These are phyloP conservation scores for Tetracentron sinense DNA, from an alignment of 164 flowering plant genomes.

Conservation along the genomic window DNA sequence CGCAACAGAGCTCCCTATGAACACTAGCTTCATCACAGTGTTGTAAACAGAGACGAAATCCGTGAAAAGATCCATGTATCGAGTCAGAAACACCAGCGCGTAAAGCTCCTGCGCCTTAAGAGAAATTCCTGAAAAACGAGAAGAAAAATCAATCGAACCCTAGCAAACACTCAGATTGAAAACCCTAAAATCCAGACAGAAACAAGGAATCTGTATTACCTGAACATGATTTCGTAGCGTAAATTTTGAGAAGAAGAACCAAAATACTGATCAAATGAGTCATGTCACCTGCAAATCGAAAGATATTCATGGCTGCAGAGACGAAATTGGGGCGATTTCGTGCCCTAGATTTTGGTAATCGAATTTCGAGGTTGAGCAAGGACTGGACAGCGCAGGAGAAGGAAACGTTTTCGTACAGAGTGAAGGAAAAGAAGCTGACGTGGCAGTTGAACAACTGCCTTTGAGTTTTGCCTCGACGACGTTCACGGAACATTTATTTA, in stretches of 20 bases:
- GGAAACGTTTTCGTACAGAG: too few relatives aligned
- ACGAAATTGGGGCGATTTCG: background rate
- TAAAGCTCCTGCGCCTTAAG: constrained; percentile 91
- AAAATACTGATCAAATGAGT: constrained; percentile 73
- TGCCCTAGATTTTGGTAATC: constrained; percentile 13
- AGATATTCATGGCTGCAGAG: constrained; percentile 60
- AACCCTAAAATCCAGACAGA: constrained; percentile 8
- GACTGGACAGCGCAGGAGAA: too few relatives aligned
- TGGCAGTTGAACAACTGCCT: constrained; percentile 15
- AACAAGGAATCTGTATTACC: constrained; percentile 31
- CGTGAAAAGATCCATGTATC: constrained; percentile 81
- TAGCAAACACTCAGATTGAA: background rate
- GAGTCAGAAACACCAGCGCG: constrained; percentile 68
- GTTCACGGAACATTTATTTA: too few relatives aligned
- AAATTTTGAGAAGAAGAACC: constrained; percentile 83
- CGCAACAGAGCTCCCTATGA: constrained; percentile 64
- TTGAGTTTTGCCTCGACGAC: constrained; percentile 5
- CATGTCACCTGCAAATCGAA: constrained; percentile 84
- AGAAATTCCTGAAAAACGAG: constrained; percentile 57
- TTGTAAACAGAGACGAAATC: constrained; percentile 78
- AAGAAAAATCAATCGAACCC: constrained; percentile 1
- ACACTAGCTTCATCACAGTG: constrained; percentile 81
- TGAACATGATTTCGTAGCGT: constrained; percentile 85
- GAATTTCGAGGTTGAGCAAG: background rate
- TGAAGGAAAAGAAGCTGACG: constrained; percentile 11